phyloP scores from a whole-genome alignment of 2,329 filamentous ascomycete genomes.

The Arthroderma sp. region DNA sequence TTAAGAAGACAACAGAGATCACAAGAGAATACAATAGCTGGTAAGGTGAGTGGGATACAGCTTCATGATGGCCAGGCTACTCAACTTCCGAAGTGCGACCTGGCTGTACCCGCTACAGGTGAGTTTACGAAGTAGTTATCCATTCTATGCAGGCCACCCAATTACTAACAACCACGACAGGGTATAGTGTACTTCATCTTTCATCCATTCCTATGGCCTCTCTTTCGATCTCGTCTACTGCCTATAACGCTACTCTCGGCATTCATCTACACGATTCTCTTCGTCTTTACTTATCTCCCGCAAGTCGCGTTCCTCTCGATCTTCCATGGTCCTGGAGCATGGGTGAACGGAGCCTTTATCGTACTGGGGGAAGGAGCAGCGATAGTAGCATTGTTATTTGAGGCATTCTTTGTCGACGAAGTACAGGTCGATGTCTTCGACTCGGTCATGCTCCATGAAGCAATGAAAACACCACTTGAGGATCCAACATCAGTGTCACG shows the following conservation, averaged over 20 bases:
- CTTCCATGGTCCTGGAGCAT: slow-evolving; percentile 72
- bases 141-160: background rate
- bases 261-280: slow-evolving; percentile 73
- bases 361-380: slow-evolving; percentile 58
- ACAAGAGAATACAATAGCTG: background rate
- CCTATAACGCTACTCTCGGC: slow-evolving; percentile 71
- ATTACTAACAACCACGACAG: slow-evolving; percentile 24
- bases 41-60: background rate
- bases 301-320: slow-evolving; percentile 80
- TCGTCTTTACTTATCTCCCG: slow-evolving; percentile 76
- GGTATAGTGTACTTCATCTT: slow-evolving; percentile 73
- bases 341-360: slow-evolving; percentile 75
- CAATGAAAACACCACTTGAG: slow-evolving; percentile 36
- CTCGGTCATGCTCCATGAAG: slow-evolving; percentile 60
- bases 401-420: slow-evolving; percentile 72
- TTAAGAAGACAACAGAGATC: background rate
- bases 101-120: slow-evolving; percentile 41
- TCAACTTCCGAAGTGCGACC: slow-evolving; percentile 25
- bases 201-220: slow-evolving; percentile 69
- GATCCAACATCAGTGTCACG: background rate
- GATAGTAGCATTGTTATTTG: slow-evolving; percentile 55
- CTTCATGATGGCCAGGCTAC: background rate
- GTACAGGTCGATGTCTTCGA: slow-evolving; percentile 73
- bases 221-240: slow-evolving; percentile 64
- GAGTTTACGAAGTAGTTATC: slow-evolving; percentile 15